Evolutionary conservation across 805 yeast genomes (phyloP).

Genomic region (Saccharomycopsis schoenii): DNA sequence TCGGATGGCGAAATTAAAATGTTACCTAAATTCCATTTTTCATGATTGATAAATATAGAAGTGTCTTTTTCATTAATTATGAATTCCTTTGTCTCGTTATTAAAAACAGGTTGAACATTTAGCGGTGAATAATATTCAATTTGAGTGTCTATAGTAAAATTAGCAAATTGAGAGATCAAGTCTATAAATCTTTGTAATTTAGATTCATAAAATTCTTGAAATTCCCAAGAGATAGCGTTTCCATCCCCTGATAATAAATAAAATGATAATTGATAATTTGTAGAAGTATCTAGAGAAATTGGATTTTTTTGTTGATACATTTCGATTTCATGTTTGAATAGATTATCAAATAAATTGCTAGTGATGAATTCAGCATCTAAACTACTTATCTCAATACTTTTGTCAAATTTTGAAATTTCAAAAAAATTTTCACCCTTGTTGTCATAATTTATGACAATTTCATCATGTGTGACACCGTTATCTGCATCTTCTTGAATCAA

Average conservation of each 20-base stretch:
- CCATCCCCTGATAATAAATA: slow-evolving; percentile 67
- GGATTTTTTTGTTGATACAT: slow-evolving; percentile 12
- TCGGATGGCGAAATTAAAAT: slow-evolving; percentile 36
- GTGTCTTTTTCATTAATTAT: slow-evolving; percentile 24
- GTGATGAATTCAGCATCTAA: background rate
- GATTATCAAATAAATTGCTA: slow-evolving; percentile 22
- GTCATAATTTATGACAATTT: slow-evolving; percentile 1
- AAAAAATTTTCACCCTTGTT: background rate
- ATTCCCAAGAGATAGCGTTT: slow-evolving; percentile 62
- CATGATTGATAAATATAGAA: slow-evolving; percentile 54
- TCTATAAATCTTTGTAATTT: slow-evolving; percentile 47
- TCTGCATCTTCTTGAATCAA: slow-evolving; percentile 19
- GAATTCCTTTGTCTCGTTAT: slow-evolving; percentile 25
- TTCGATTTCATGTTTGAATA: slow-evolving; percentile 26
- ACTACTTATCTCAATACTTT: background rate
- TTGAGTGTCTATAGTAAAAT: slow-evolving; percentile 72
- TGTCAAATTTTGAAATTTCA: background rate
- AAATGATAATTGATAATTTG: slow-evolving; percentile 65
- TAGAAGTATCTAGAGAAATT: slow-evolving; percentile 27
- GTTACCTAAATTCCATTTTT: slow-evolving; percentile 65
- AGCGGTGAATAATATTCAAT: slow-evolving; percentile 56
- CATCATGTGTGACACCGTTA: slow-evolving; percentile 20
- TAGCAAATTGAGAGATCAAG: slow-evolving; percentile 44
- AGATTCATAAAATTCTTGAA: slow-evolving; percentile 40
- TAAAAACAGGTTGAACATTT: slow-evolving; percentile 9